Evolutionary conservation across 2,329 filamentous ascomycete genomes (phyloP).

Genomic region (Coniochaeta sp.): DNA sequence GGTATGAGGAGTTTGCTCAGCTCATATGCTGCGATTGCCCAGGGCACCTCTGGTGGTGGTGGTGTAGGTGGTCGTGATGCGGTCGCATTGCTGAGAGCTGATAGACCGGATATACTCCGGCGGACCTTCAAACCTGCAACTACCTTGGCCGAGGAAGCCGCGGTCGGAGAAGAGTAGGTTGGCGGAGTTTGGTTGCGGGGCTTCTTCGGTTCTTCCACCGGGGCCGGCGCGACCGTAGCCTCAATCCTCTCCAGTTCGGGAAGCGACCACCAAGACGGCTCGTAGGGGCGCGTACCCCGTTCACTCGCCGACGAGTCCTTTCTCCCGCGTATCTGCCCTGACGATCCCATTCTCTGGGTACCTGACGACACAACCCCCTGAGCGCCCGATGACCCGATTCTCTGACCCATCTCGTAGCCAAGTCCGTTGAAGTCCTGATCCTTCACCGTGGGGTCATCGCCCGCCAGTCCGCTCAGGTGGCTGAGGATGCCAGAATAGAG

Average conservation of each 20-base stretch:
- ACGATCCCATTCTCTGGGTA: constrained; percentile 37
- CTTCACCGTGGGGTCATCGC: constrained; percentile 34
- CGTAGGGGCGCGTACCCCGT: constrained; percentile 38
- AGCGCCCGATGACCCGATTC: constrained; percentile 25
- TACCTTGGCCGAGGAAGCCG: constrained; percentile 77
- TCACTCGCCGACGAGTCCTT: constrained; percentile 21
- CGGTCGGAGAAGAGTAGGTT: constrained; percentile 81
- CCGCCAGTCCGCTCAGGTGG: constrained; percentile 76
- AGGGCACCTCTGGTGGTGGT: constrained; percentile 74
- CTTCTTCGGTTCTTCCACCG: constrained; percentile 37
- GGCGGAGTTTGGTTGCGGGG: constrained; percentile 49
- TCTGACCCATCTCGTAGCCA: constrained; percentile 51
- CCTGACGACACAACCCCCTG: neutral
- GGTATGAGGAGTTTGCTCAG: constrained; percentile 79
- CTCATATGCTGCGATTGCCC: constrained; percentile 78
- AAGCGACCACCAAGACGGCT: constrained; percentile 65
- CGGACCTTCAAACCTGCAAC: constrained; percentile 59
- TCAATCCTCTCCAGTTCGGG: constrained; percentile 64
- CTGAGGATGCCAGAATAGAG: constrained; percentile 82
- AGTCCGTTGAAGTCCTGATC: constrained; percentile 36
- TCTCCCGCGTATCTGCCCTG: constrained; percentile 19
- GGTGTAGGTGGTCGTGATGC: constrained; percentile 46
- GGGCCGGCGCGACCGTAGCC: constrained; percentile 41
- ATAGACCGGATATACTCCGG: constrained; percentile 52
- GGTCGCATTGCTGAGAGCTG: constrained; percentile 22